Evolutionary conservation across 441 rosid genomes (phyloP), one percentile per base, ranked within the genome.

Genomic region (Daphne laureola): DNA sequence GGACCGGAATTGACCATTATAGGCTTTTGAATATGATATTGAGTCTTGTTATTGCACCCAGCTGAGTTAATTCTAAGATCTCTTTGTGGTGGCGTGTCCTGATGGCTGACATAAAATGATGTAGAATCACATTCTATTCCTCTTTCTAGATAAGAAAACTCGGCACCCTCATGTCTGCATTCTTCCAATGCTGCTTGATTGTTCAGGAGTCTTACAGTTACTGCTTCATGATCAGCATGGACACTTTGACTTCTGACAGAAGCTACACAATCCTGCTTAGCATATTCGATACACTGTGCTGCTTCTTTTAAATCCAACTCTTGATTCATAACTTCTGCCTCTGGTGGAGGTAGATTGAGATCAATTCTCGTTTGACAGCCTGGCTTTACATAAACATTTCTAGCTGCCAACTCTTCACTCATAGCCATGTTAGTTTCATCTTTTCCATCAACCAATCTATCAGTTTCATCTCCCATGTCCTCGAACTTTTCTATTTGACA

Each of bases 41-140:
- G 59, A 48, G 49, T 18, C n/a, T 61, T 72, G 35, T 52, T 72
- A 49, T 66, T 69, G 49, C 67, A 73, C 17, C 46, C 57, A 56
- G 63, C 66, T 43, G 57, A 62, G 45, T 67, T 61, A 57, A 41
- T 64, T 46, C 53, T 47, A 59, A 21, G 53, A 45, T 76, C 78
- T 57, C 38, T 62, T 58, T 62, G 73, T 45, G 64, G 43, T 21
- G 65, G 77, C 61, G 53, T 46, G 44, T 43, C 61, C 38, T 63
- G 26, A 46, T 46, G 43, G 21, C n/a, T 49, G 15, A 41, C 48
- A 47, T 63, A 63, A 31, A 54, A 62, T 51, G 43, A 43, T 9
- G 49, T 61, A 14, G 55, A 50, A 51, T 25, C 12, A 31, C 53
- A 51, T 35, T 18, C 41, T 7, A 9, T 3, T 31, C 0, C 45